Conservation (phyloP, 2,329 filamentous ascomycete species). For the Mycogone perniciosa region DNA sequence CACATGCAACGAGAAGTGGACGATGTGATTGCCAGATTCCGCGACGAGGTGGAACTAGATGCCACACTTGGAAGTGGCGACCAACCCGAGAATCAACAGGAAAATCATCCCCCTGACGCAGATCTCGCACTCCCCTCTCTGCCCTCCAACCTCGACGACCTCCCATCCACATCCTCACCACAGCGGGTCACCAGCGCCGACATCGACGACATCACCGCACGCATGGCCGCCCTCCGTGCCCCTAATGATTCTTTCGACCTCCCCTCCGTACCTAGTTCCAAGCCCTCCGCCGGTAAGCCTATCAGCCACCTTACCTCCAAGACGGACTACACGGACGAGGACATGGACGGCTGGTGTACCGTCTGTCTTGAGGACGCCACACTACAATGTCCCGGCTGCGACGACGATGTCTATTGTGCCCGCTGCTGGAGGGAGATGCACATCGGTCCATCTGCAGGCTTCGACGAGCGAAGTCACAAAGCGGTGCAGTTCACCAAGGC, state of each 20-base stretch:
- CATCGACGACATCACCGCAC: slow-evolving; percentile 41
- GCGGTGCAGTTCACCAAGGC: slow-evolving; percentile 53
- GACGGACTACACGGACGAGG: slow-evolving; percentile 56
- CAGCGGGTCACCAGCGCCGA: slow-evolving; percentile 22
- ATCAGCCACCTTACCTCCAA: slow-evolving; percentile 33
- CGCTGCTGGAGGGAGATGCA: slow-evolving; percentile 81
- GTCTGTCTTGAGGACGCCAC: slow-evolving; percentile 77
- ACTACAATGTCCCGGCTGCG: slow-evolving; percentile 66
- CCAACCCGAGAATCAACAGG: background rate
- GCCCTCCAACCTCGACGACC: slow-evolving; percentile 37
- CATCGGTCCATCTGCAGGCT: slow-evolving; percentile 58
- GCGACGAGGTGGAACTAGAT: slow-evolving; percentile 40
- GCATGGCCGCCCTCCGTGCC: slow-evolving; percentile 46
- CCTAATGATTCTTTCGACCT: slow-evolving; percentile 34
- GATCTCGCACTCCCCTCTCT: slow-evolving; percentile 40
- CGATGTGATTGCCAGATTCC: slow-evolving; percentile 38
- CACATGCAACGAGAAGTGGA: slow-evolving; percentile 39
- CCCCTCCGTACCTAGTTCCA: slow-evolving; percentile 44
- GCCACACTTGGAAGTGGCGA: slow-evolving; percentile 12
- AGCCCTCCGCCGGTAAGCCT: slow-evolving; percentile 33
- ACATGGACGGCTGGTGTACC: slow-evolving; percentile 71
- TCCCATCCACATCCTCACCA: slow-evolving; percentile 20
- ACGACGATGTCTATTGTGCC: slow-evolving; percentile 65
- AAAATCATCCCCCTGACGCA: slow-evolving; percentile 11
- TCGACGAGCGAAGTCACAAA: slow-evolving; percentile 63